phyloP scores from a whole-genome alignment of 139 green algal genomes.

The Klebsormidium nitens region DNA sequence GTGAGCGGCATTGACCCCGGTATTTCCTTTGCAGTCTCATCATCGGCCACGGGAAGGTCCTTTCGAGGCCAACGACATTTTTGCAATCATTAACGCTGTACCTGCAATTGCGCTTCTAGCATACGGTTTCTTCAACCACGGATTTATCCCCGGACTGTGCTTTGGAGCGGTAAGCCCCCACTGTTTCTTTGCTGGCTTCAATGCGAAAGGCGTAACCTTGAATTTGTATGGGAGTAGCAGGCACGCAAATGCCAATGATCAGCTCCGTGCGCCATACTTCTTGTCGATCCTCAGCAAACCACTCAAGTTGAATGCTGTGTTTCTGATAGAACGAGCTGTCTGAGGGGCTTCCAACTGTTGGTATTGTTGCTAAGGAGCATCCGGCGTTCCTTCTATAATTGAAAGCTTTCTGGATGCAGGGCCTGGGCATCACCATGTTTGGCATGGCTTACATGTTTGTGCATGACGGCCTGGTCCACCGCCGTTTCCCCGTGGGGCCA shows the following conservation, averaged over 20 bases:
- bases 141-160: conserved; percentile 48
- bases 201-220: no score
- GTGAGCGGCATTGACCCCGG: no score
- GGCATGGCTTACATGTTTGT: conserved; percentile 98
- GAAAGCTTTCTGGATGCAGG: conserved; percentile 43
- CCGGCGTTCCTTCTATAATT: not conserved
- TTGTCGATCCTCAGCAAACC: not conserved
- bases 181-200: no score
- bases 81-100: conserved; percentile 83
- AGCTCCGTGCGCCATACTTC: not conserved
- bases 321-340: not conserved
- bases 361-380: not conserved
- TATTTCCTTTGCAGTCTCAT: conserved; percentile 93
- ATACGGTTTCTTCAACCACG: conserved; percentile 85
- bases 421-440: conserved; percentile 95
- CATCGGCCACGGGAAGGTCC: conserved; percentile 78
- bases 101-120: conserved; percentile 81
- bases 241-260: not conserved
- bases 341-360: not conserved
- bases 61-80: conserved; percentile 97
- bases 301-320: not conserved
- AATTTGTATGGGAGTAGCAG: not conserved
- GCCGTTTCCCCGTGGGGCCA: conserved; percentile 84
- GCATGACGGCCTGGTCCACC: conserved; percentile 94
- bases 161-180: no score